Percentiles rank a stretch among this genome's conserved stretches.
These are phyloP conservation scores for Mycosphaerelloides madeirae DNA, from an alignment of 2,329 filamentous ascomycete genomes.

Conservation along the genomic window DNA sequence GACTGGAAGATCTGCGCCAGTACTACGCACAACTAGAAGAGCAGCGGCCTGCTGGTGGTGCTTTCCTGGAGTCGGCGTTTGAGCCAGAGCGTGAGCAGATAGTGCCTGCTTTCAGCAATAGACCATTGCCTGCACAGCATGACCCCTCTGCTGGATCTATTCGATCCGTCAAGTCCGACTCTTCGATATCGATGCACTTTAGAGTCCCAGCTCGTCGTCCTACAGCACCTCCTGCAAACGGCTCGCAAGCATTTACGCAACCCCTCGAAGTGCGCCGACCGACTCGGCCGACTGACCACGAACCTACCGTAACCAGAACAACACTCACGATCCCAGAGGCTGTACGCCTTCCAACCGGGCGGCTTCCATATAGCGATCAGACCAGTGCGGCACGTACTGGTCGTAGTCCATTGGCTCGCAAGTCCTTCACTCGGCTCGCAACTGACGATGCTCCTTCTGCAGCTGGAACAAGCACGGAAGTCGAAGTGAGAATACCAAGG, in stretches of 20 bases:
- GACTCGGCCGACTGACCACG: constrained; percentile 6
- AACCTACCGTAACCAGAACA: not conserved
- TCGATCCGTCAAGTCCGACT: constrained; percentile 11
- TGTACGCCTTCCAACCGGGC: constrained; percentile 7
- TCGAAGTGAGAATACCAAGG: constrained; percentile 18
- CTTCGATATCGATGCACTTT: constrained; percentile 17
- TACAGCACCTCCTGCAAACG: not conserved
- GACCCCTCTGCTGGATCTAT: constrained; percentile 11
- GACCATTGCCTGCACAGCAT: constrained; percentile 1
- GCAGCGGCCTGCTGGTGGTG: constrained; percentile 43
- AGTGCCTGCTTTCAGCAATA: constrained; percentile 1
- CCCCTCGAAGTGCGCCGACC: constrained; percentile 6
- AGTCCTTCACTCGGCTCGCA: constrained; percentile 35
- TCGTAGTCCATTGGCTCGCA: constrained; percentile 43
- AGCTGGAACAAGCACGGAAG: constrained; percentile 14
- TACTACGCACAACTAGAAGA: constrained; percentile 62
- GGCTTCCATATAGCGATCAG: constrained; percentile 4
- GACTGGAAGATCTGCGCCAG: constrained; percentile 67
- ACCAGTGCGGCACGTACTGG: constrained; percentile 29
- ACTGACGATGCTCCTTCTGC: constrained; percentile 17
- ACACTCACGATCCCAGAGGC: constrained; percentile 6
- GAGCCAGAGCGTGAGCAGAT: not conserved
- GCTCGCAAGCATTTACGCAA: not conserved
- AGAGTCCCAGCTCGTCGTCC: constrained; percentile 5
- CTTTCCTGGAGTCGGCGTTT: constrained; percentile 36